These are phyloP conservation scores for Yamagishiella unicocca DNA, from an alignment of 139 green algal genomes.

Conservation along the genomic window DNA sequence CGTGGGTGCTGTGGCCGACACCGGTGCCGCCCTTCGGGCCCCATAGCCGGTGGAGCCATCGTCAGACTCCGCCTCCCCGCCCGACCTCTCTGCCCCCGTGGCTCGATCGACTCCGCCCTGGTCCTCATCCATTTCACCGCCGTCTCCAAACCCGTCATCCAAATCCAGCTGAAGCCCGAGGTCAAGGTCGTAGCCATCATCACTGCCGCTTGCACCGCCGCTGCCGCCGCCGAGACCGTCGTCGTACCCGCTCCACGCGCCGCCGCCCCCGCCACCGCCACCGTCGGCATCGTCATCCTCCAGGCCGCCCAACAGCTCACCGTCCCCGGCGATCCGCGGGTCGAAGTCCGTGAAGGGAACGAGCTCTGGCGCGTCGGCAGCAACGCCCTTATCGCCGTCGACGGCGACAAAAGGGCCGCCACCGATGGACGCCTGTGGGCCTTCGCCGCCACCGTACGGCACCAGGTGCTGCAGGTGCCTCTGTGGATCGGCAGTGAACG, in stretches of 20 bases:
- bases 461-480: background rate
- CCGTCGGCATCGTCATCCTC: background rate
- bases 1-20: background rate
- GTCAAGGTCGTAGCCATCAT: slow-evolving; percentile 25
- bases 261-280: background rate
- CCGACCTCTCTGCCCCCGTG: background rate
- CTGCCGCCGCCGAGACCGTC: background rate
- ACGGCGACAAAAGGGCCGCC: too few species aligned
- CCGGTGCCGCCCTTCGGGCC: too few species aligned
- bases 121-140: slow-evolving; percentile 7
- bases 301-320: slow-evolving; percentile 40
- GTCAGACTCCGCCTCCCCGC: background rate
- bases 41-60: too few species aligned
- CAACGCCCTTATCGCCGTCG: too few species aligned
- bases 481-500: background rate
- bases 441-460: background rate
- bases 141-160: slow-evolving; percentile 23
- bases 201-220: background rate
- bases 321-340: background rate
- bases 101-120: background rate
- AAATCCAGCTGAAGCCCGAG: slow-evolving; percentile 42
- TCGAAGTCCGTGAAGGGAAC: slow-evolving; percentile 64
- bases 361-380: slow-evolving; percentile 31
- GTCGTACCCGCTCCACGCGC: background rate
- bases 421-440: background rate